phyloP scores from a whole-genome alignment of 2,329 filamentous ascomycete genomes.

The Biscogniauxia sp. region DNA sequence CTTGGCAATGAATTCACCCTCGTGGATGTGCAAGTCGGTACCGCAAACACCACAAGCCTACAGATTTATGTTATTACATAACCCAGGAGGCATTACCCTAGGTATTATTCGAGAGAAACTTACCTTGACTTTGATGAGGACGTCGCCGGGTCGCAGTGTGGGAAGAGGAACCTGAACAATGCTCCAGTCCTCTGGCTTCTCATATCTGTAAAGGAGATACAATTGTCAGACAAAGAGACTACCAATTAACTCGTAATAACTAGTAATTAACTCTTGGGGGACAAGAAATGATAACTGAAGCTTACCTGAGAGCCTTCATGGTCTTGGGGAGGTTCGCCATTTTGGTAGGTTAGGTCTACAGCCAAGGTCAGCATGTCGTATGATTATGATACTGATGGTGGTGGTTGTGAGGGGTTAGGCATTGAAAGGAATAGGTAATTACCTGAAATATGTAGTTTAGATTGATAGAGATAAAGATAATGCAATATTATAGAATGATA shows the following conservation, averaged over 20 bases:
- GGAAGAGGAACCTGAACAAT: slow-evolving; percentile 63
- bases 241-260: neutral
- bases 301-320: slow-evolving; percentile 59
- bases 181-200: slow-evolving; percentile 59
- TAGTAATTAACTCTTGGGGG: neutral
- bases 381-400: slow-evolving; percentile 14
- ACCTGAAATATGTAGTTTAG: neutral
- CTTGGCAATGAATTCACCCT: slow-evolving; percentile 64
- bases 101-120: slow-evolving; percentile 7
- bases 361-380: slow-evolving; percentile 9
- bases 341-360: slow-evolving; percentile 14
- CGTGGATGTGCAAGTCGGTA: slow-evolving; percentile 56
- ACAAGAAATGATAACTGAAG: slow-evolving; percentile 1
- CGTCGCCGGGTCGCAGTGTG: slow-evolving; percentile 56
- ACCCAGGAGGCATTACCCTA: neutral
- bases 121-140: slow-evolving; percentile 66
- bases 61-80: neutral
- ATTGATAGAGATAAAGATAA: neutral
- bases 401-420: slow-evolving; percentile 1
- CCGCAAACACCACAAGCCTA: slow-evolving; percentile 36
- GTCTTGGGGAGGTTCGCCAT: slow-evolving; percentile 37
- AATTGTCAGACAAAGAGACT: slow-evolving; percentile 1
- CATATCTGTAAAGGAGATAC: slow-evolving; percentile 44
- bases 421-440: neutral
- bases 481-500: neutral